A percentile compares a stretch with the other conserved stretches of the same genome.
phyloP scores from a whole-genome alignment of 176 grass and related monocot genomes.

The Aechmea fasciata region DNA sequence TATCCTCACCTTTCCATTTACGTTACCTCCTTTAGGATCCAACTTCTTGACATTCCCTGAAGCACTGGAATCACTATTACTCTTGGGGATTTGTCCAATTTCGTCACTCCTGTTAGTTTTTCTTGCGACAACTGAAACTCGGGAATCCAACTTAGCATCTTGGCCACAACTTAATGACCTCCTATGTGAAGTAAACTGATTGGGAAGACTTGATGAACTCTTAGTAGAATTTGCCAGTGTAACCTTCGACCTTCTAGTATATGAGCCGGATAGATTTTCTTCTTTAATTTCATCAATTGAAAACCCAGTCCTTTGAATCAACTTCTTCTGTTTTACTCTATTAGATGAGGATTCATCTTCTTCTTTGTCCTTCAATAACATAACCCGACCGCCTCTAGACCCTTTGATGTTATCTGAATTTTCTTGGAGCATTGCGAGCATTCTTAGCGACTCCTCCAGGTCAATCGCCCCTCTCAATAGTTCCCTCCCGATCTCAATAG shows the following conservation, averaged over 20 bases:
- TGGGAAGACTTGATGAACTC: constrained; percentile 19
- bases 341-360: constrained; percentile 25
- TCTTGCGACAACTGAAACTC: constrained; percentile 5
- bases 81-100: not conserved
- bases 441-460: constrained; percentile 69
- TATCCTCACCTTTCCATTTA: constrained; percentile 51
- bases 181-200: constrained; percentile 37
- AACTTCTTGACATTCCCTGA: constrained; percentile 14
- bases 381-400: constrained; percentile 39
- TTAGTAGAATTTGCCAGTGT: constrained; percentile 13
- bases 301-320: not conserved
- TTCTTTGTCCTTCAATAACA: constrained; percentile 61
- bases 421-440: constrained; percentile 83
- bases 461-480: constrained; percentile 64
- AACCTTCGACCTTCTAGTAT: constrained; percentile 6
- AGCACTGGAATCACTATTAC: constrained; percentile 1
- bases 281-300: constrained; percentile 12
- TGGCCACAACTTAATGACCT: constrained; percentile 22
- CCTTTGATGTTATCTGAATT: constrained; percentile 57
- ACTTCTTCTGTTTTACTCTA: constrained; percentile 18
- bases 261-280: constrained; percentile 17
- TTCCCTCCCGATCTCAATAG: constrained; percentile 37
- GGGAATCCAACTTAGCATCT: constrained; percentile 11
- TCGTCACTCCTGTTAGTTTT: not conserved
- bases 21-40: constrained; percentile 14